Percentiles rank a stretch among this genome's conserved stretches.
These are phyloP conservation scores for Lentinula sp. DNA, from an alignment of 768 basidiomycete species.

Conservation along the genomic window DNA sequence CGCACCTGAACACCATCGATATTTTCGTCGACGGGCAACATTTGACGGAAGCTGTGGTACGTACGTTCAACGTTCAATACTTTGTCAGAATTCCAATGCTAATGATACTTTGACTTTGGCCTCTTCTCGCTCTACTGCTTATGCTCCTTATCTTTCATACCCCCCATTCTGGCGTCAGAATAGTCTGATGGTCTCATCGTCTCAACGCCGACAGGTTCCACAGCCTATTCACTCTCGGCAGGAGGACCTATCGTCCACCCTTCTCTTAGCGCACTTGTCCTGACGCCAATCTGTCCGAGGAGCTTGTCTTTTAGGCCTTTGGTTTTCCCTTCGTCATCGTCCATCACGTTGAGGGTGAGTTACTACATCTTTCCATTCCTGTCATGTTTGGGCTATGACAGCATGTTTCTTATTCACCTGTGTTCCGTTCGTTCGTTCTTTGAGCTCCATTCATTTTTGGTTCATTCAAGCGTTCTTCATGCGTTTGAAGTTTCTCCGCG, in stretches of 20 bases:
- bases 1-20: constrained; percentile 90
- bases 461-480: background rate
- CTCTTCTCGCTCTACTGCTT: too few relatives aligned
- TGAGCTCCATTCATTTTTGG: background rate
- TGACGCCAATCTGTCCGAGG: constrained; percentile 95
- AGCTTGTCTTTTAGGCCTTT: constrained; percentile 89
- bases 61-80: constrained; percentile 22
- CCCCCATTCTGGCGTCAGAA: background rate
- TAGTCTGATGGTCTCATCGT: constrained; percentile 93
- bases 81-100: background rate
- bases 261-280: constrained; percentile 79
- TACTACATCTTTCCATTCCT: too few relatives aligned
- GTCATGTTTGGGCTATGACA: background rate
- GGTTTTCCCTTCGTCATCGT: constrained; percentile 79
- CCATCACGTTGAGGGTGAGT: constrained; percentile 67
- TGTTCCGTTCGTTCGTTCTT: background rate
- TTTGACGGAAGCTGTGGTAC: constrained; percentile 89
- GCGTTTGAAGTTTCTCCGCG: background rate
- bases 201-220: constrained; percentile 94
- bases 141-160: background rate
- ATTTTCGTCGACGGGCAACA: constrained; percentile 93
- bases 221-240: constrained; percentile 92
- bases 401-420: background rate
- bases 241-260: constrained; percentile 97
- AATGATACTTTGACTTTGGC: background rate